Conservation (phyloP, 441 rosid genomes). For the Syzygium malaccense region DNA sequence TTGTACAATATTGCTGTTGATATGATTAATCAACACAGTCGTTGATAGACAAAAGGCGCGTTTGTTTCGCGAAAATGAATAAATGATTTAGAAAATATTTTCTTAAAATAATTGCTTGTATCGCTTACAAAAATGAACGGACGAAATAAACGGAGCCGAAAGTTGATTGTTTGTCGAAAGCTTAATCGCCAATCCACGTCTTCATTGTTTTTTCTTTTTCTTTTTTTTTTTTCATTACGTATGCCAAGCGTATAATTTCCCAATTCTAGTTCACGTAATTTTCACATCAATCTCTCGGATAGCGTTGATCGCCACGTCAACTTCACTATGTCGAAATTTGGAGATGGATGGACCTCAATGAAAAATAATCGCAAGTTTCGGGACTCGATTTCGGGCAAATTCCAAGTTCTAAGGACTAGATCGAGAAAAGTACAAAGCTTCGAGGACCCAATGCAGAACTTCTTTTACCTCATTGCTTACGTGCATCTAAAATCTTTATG, state of each 20-base stretch:
- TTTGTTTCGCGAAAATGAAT: too few relatives aligned
- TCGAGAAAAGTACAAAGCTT: not conserved
- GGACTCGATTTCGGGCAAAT: not conserved
- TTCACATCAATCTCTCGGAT: not conserved
- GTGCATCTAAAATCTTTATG: not conserved
- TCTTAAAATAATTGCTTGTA: too few relatives aligned
- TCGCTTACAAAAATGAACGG: too few relatives aligned
- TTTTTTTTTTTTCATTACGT: fast-evolving
- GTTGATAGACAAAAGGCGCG: not conserved
- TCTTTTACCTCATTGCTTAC: not conserved
- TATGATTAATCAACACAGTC: not conserved
- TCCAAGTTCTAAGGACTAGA: not conserved
- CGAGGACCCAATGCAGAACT: not conserved
- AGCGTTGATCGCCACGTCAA: not conserved
- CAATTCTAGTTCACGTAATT: not conserved
- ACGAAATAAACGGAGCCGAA: too few relatives aligned
- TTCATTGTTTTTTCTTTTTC: not conserved
- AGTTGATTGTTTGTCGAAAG: not conserved
- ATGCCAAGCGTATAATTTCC: not conserved
- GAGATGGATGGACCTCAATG: not conserved
- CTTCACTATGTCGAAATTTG: not conserved
- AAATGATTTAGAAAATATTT: too few relatives aligned
- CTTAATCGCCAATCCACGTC: fast-evolving
- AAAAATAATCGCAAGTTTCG: not conserved
- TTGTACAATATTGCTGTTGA: not conserved